A percentile compares a stretch with the other conserved stretches of the same genome.
Evolutionary conservation across 805 yeast species (phyloP).

Genomic region (Clavispora fructus): DNA sequence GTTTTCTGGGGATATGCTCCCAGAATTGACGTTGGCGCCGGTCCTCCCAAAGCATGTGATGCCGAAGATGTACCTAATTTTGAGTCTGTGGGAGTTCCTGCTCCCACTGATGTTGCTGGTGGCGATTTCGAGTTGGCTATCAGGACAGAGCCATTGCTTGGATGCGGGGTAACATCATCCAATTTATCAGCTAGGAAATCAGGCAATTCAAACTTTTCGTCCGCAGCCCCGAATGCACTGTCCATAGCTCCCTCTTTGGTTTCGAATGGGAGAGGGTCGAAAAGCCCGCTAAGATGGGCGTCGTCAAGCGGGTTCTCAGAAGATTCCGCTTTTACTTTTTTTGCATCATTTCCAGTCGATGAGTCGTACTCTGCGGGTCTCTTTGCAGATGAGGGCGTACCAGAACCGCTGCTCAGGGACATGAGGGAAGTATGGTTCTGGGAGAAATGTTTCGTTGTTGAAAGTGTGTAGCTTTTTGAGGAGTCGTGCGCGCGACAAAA

Average conservation of each 20-base stretch:
- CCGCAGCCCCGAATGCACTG: slow-evolving; percentile 4
- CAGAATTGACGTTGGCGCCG: not conserved
- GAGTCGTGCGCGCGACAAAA: not conserved
- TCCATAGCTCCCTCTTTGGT: slow-evolving; percentile 4
- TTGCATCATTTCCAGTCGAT: slow-evolving; percentile 3
- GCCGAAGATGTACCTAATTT: not conserved
- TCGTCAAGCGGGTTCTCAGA: slow-evolving; percentile 2
- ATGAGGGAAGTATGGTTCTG: not conserved
- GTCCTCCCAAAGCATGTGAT: not conserved
- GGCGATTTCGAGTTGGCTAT: not conserved
- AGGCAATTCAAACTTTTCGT: slow-evolving; percentile 11
- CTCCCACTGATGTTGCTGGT: not conserved
- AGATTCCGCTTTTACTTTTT: slow-evolving; percentile 9
- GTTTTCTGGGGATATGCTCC: not conserved
- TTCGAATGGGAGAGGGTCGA: slow-evolving; percentile 17
- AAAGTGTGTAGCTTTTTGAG: not conserved
- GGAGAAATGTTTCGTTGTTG: not conserved
- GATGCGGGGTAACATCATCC: not conserved
- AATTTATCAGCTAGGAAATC: slow-evolving; percentile 9
- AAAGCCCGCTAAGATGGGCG: slow-evolving; percentile 10
- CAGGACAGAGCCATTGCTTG: not conserved
- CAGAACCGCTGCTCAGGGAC: slow-evolving; percentile 5
- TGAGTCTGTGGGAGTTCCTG: not conserved
- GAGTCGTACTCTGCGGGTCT: slow-evolving; percentile 7
- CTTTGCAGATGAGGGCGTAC: slow-evolving; percentile 6